Evolutionary conservation across 2,329 filamentous ascomycete genomes (phyloP).

Genomic region (Mariannaea sp.): DNA sequence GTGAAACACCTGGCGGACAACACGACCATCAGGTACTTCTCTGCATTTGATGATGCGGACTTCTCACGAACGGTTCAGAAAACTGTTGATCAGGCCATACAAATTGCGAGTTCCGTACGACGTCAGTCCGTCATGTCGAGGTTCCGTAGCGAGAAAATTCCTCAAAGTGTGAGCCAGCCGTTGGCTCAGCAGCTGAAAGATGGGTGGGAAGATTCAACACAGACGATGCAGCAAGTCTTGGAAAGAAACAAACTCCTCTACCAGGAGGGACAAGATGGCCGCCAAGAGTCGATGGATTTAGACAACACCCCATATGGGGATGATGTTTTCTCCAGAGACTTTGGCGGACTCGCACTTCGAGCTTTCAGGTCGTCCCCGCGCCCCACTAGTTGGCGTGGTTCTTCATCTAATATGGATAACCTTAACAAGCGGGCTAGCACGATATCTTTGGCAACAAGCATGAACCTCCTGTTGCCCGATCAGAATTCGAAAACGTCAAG

Average conservation of each 20-base stretch:
- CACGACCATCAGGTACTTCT: conserved; percentile 50
- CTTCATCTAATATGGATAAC: conserved; percentile 24
- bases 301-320: conserved; percentile 32
- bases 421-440: conserved; percentile 32
- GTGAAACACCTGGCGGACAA: conserved; percentile 51
- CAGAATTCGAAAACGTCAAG: conserved; percentile 20
- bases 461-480: conserved; percentile 27
- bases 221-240: conserved; percentile 42
- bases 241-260: conserved; percentile 43
- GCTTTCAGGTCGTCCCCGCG: conserved; percentile 40
- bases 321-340: conserved; percentile 39
- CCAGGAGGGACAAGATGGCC: conserved; percentile 37
- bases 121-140: conserved; percentile 44
- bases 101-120: conserved; percentile 35
- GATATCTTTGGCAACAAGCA: conserved; percentile 29
- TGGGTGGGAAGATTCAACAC: conserved; percentile 46
- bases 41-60: conserved; percentile 47
- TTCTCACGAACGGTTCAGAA: conserved; percentile 44
- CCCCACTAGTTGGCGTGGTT: conserved; percentile 29
- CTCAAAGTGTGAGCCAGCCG: conserved; percentile 37
- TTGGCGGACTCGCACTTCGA: conserved; percentile 45
- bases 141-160: conserved; percentile 41
- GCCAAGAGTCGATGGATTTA: conserved; percentile 23
- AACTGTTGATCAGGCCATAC: conserved; percentile 40
- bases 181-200: conserved; percentile 46